Evolutionary conservation across 805 yeast species (phyloP).

Genomic region (Barnettozyma botsteinii): DNA sequence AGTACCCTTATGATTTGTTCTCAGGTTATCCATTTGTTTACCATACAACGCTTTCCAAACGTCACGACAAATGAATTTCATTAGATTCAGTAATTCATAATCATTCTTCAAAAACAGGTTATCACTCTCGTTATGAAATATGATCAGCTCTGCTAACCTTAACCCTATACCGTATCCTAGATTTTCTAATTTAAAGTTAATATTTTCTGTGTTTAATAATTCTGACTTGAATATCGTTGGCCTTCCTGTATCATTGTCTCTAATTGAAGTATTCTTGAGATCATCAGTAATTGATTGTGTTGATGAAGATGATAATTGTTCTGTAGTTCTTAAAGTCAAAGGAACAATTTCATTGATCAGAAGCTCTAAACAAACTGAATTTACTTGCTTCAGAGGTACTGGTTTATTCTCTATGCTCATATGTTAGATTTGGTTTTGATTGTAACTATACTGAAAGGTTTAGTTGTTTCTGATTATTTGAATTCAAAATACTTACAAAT

Average conservation of each 20-base stretch:
- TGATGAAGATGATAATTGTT: slow-evolving; percentile 23
- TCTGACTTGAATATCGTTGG: slow-evolving; percentile 34
- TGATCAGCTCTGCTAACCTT: slow-evolving; percentile 44
- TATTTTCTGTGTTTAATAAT: slow-evolving; percentile 40
- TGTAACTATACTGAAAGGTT: too few relatives aligned
- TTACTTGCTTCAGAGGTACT: slow-evolving; percentile 36
- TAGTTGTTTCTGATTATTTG: too few relatives aligned
- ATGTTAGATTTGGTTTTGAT: too few relatives aligned
- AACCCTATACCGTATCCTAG: slow-evolving; percentile 70
- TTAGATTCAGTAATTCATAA: slow-evolving; percentile 68
- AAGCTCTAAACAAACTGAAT: slow-evolving; percentile 50
- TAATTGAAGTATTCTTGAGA: slow-evolving; percentile 13
- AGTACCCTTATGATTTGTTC: slow-evolving; percentile 87
- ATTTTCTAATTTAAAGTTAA: slow-evolving; percentile 53
- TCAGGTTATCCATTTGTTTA: slow-evolving; percentile 85
- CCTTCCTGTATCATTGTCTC: slow-evolving; percentile 33
- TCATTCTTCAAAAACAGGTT: slow-evolving; percentile 37
- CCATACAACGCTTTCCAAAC: slow-evolving; percentile 78
- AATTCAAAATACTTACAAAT: too few relatives aligned
- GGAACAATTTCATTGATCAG: slow-evolving; percentile 77
- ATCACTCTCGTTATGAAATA: slow-evolving; percentile 40
- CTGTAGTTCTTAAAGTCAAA: slow-evolving; percentile 56
- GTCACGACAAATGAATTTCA: slow-evolving; percentile 90
- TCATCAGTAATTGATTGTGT: slow-evolving; percentile 4
- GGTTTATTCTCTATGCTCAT: slow-evolving; percentile 1